phyloP scores from a whole-genome alignment of 1,284 basidiomycete genomes.

The Rhodotorula sp. region DNA sequence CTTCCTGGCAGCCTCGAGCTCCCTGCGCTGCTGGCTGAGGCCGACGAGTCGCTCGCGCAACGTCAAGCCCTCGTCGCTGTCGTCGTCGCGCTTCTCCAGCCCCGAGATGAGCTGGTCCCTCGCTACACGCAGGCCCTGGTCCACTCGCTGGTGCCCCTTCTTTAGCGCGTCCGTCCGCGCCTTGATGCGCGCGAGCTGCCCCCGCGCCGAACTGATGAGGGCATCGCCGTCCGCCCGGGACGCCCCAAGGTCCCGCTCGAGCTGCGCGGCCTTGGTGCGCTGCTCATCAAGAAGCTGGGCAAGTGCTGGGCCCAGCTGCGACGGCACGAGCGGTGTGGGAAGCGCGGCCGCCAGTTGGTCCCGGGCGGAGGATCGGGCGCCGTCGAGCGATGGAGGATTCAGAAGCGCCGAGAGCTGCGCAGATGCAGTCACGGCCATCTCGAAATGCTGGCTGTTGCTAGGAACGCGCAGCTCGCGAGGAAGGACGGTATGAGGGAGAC shows the following conservation, averaged over 20 bases:
- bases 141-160: not conserved
- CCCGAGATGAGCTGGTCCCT: conserved; percentile 12
- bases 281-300: conserved; percentile 7
- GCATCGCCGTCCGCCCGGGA: not conserved
- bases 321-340: conserved; percentile 7
- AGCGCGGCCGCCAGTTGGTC: conserved; percentile 6
- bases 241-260: conserved; percentile 6
- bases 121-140: not conserved
- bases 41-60: conserved; percentile 78
- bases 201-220: not conserved
- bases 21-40: conserved; percentile 69
- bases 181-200: not conserved
- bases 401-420: conserved; percentile 10
- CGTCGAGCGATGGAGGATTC: conserved; percentile 1
- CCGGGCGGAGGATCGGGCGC: conserved; percentile 1
- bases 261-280: not conserved
- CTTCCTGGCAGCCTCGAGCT: conserved; percentile 69
- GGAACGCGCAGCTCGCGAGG: not conserved
- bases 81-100: conserved; percentile 2
- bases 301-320: conserved; percentile 12
- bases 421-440: not conserved
- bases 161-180: conserved; percentile 3
- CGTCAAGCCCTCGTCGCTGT: conserved; percentile 52
- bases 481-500: too few species aligned
- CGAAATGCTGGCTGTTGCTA: not conserved